phyloP scores from a whole-genome alignment of 139 green algal species.

The Penium margaritaceum region DNA sequence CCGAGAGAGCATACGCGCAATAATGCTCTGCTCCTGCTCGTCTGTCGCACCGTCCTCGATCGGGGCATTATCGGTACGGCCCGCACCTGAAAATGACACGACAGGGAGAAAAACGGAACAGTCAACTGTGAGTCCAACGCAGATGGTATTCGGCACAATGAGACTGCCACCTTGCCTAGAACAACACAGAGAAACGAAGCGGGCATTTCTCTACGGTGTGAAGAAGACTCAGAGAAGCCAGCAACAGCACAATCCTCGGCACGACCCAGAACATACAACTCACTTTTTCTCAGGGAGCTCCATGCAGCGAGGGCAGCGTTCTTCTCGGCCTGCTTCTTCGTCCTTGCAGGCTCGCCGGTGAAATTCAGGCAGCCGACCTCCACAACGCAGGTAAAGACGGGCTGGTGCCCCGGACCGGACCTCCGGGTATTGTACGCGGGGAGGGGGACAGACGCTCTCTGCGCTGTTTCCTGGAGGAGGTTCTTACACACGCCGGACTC shows the following conservation, averaged over 20 bases:
- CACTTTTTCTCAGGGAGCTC: slow-evolving; percentile 30
- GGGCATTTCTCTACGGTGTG: neutral
- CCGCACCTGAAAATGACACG: neutral
- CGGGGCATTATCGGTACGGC: neutral
- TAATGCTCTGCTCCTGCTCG: no score
- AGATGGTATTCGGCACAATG: neutral
- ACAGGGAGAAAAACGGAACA: neutral
- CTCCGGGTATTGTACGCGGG: slow-evolving; percentile 20
- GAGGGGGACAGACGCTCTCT: slow-evolving; percentile 28
- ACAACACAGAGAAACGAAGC: neutral
- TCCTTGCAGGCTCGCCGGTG: slow-evolving; percentile 29
- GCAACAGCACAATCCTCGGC: no score
- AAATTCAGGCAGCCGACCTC: slow-evolving; percentile 31
- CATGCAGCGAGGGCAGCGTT: slow-evolving; percentile 38
- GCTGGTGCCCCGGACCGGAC: slow-evolving; percentile 29
- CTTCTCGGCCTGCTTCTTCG: slow-evolving; percentile 47
- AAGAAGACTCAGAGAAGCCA: neutral
- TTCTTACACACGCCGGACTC: slow-evolving; percentile 45
- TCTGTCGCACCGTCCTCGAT: no score
- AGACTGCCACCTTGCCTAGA: neutral
- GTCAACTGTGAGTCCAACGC: neutral
- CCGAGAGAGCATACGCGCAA: no score
- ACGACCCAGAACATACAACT: no score
- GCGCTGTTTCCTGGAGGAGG: slow-evolving; percentile 39
- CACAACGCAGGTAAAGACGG: slow-evolving; percentile 31